phyloP scores from a whole-genome alignment of 2,329 filamentous ascomycete species.

The Monosporascus sp. region DNA sequence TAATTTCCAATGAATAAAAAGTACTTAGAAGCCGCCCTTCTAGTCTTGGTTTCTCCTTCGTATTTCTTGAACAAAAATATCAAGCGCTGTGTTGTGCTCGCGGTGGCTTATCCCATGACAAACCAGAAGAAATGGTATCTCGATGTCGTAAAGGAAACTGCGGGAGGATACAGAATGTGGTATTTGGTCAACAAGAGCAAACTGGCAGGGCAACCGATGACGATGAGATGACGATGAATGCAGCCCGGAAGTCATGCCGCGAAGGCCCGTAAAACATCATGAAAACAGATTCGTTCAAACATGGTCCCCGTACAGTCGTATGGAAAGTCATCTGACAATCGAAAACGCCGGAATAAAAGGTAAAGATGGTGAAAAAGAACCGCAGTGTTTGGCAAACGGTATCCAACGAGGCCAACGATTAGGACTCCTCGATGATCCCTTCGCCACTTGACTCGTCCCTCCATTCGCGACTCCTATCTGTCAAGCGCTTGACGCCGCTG shows the following conservation, averaged over 20 bases:
- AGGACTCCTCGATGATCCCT: slow-evolving; percentile 58
- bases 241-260: background rate
- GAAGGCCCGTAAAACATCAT: background rate
- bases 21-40: too few species aligned
- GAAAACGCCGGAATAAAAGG: background rate
- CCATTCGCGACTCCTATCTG: slow-evolving; percentile 85
- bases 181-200: background rate
- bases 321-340: background rate
- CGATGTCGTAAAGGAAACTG: slow-evolving; percentile 14
- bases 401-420: slow-evolving; percentile 11
- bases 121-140: slow-evolving; percentile 23
- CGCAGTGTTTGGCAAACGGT: background rate
- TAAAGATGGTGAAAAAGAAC: slow-evolving; percentile 6
- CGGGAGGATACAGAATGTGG: background rate
- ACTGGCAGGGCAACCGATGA: background rate
- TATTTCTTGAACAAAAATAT: slow-evolving; percentile 1
- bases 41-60: too few species aligned
- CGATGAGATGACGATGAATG: background rate
- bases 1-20: background rate
- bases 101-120: slow-evolving; percentile 9
- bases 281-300: background rate
- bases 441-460: slow-evolving; percentile 78
- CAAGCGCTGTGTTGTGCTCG: slow-evolving; percentile 13
- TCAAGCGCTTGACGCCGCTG: slow-evolving; percentile 71
- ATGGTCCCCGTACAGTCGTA: background rate